These are phyloP conservation scores for Cnidoscolus chayamansa DNA, from an alignment of 441 rosid genomes.

Conservation along the genomic window DNA sequence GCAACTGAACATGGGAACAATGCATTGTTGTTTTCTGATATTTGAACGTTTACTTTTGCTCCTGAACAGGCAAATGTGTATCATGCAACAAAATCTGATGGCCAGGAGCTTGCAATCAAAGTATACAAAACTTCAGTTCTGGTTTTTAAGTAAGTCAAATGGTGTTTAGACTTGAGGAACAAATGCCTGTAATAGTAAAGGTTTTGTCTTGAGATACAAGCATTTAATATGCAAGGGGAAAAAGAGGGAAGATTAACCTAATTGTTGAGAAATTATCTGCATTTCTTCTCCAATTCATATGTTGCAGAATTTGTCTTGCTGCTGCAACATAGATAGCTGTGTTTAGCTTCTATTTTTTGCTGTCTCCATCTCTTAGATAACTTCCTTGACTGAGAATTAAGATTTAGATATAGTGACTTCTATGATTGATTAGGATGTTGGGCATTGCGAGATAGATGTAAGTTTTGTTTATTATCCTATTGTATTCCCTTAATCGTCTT, in stretches of 20 bases:
- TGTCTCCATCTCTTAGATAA: not conserved
- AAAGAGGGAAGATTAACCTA: not conserved
- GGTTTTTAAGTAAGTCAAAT: slow-evolving; percentile 70
- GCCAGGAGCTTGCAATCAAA: slow-evolving; percentile 84
- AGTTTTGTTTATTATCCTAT: not conserved
- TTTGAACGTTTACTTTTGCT: slow-evolving; percentile 14
- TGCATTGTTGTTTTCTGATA: not conserved
- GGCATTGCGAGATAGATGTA: not conserved
- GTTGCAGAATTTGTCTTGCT: not conserved
- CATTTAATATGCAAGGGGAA: not conserved
- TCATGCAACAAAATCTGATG: slow-evolving; percentile 85
- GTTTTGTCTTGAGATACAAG: not conserved
- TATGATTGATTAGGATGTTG: not conserved
- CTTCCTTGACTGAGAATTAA: not conserved
- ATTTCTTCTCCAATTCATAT: not conserved
- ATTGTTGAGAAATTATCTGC: not conserved
- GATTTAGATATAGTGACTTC: not conserved
- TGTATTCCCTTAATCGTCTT: not conserved
- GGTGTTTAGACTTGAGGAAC: not conserved
- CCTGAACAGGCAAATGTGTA: slow-evolving; percentile 82
- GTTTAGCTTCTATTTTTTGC: not conserved
- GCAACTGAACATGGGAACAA: not conserved
- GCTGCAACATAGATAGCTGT: not conserved
- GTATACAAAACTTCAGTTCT: slow-evolving; percentile 90
- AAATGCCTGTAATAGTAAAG: not conserved